These are phyloP conservation scores for Ceratobasidium sp. DNA, from an alignment of 1,284 basidiomycete genomes.

Conservation along the genomic window DNA sequence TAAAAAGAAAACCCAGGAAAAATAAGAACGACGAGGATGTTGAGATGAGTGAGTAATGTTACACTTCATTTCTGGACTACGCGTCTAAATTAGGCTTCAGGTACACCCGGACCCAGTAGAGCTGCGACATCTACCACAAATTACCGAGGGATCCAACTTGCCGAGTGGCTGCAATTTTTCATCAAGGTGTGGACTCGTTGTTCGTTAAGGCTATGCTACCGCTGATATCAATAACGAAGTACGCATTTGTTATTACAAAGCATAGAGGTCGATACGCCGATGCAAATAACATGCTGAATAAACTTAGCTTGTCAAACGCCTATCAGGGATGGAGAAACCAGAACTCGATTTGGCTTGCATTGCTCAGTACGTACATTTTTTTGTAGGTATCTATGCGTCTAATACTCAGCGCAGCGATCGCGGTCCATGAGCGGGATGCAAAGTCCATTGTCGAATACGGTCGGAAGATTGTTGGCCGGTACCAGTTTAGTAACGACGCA, in stretches of 20 bases:
- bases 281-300: slow-evolving; percentile 84
- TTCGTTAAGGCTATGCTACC: not conserved
- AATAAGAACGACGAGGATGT: slow-evolving; percentile 53
- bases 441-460: slow-evolving; percentile 75
- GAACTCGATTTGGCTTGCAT: slow-evolving; percentile 76
- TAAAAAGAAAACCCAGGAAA: slow-evolving; percentile 75
- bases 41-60: slow-evolving; percentile 17
- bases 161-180: slow-evolving; percentile 87
- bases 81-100: not conserved
- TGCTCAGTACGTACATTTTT: slow-evolving; percentile 71
- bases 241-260: slow-evolving; percentile 81
- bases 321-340: slow-evolving; percentile 77
- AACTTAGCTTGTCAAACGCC: slow-evolving; percentile 81
- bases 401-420: slow-evolving; percentile 69
- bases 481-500: slow-evolving; percentile 87
- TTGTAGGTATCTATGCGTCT: slow-evolving; percentile 19
- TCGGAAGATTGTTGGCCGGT: slow-evolving; percentile 75
- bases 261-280: slow-evolving; percentile 72
- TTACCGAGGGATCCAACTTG: slow-evolving; percentile 87
- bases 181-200: slow-evolving; percentile 74
- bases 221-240: slow-evolving; percentile 64
- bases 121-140: slow-evolving; percentile 63
- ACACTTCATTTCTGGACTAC: not conserved
- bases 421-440: slow-evolving; percentile 70
- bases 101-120: slow-evolving; percentile 48